phyloP scores from a whole-genome alignment of 768 basidiomycete species.

The Mycena vitilis region DNA sequence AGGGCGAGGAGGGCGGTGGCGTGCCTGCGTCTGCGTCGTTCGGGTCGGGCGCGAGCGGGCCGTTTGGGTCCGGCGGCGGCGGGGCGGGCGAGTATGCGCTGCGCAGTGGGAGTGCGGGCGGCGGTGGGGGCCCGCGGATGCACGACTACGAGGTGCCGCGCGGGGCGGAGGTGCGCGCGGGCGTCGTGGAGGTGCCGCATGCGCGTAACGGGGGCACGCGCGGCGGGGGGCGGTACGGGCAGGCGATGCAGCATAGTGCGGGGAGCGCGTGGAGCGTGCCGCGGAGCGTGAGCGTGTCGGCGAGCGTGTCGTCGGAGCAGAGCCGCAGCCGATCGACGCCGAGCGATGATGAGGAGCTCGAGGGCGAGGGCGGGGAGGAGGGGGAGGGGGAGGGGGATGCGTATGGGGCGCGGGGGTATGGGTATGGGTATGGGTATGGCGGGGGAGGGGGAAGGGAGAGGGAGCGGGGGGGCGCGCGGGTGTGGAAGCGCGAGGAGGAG shows the following conservation, averaged over 20 bases:
- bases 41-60: not conserved
- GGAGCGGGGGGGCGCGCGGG: slow-evolving; percentile 39
- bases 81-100: slow-evolving; percentile 47
- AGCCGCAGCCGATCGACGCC: slow-evolving; percentile 45
- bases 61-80: slow-evolving; percentile 21
- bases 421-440: not conserved
- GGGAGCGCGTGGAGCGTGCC: slow-evolving; percentile 65
- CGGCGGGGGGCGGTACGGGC: slow-evolving; percentile 45
- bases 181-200: slow-evolving; percentile 70
- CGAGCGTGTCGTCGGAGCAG: slow-evolving; percentile 49
- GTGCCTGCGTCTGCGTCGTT: slow-evolving; percentile 2
- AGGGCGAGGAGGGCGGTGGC: slow-evolving; percentile 38
- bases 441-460: slow-evolving; percentile 41
- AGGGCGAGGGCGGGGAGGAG: slow-evolving; percentile 43
- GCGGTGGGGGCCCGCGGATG: slow-evolving; percentile 64
- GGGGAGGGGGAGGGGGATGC: slow-evolving; percentile 25
- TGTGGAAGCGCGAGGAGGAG: slow-evolving; percentile 58
- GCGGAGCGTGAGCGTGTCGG: slow-evolving; percentile 62
- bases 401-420: slow-evolving; percentile 29
- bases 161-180: slow-evolving; percentile 46
- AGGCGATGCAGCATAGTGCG: slow-evolving; percentile 21
- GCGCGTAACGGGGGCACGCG: slow-evolving; percentile 28
- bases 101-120: slow-evolving; percentile 37
- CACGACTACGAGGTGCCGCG: slow-evolving; percentile 72
- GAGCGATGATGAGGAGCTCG: slow-evolving; percentile 42